phyloP scores from a whole-genome alignment of 495 filamentous ascomycete genomes.

The Acidomyces sp. region DNA sequence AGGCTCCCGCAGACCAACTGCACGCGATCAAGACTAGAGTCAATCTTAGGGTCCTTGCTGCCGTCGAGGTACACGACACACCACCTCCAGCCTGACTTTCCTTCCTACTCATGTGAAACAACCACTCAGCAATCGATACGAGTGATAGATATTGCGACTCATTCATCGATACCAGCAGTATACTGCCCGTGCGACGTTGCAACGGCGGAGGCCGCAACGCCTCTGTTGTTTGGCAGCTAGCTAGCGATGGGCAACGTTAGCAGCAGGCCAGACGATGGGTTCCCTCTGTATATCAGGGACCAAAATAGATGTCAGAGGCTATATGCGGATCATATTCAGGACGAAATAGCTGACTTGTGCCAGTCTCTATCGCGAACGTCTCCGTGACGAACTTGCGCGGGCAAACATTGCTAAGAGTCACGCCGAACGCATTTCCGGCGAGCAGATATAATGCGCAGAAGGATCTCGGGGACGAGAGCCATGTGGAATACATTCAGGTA shows the following conservation, averaged over 20 bases:
- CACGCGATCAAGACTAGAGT: too few species aligned
- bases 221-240: too few species aligned
- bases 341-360: constrained; percentile 9
- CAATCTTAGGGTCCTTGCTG: too few species aligned
- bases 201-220: too few species aligned
- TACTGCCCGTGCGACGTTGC: too few species aligned
- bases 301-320: constrained; percentile 62
- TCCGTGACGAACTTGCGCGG: constrained; percentile 64
- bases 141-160: too few species aligned
- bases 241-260: constrained; percentile 75
- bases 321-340: constrained; percentile 13
- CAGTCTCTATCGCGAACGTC: constrained; percentile 77
- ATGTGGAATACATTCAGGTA: constrained; percentile 88
- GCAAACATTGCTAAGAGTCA: constrained; percentile 60
- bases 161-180: too few species aligned
- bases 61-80: too few species aligned
- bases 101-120: too few species aligned
- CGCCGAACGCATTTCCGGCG: constrained; percentile 81
- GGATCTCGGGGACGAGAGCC: constrained; percentile 56
- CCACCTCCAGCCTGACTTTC: too few species aligned
- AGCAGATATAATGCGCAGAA: constrained; percentile 65
- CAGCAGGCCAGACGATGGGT: constrained; percentile 80
- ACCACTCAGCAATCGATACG: too few species aligned
- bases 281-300: constrained; percentile 72
- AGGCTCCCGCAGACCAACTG: too few species aligned